These are phyloP conservation scores for Quercus berberidifolia DNA, from an alignment of 306 rosid species.

Conservation along the genomic window DNA sequence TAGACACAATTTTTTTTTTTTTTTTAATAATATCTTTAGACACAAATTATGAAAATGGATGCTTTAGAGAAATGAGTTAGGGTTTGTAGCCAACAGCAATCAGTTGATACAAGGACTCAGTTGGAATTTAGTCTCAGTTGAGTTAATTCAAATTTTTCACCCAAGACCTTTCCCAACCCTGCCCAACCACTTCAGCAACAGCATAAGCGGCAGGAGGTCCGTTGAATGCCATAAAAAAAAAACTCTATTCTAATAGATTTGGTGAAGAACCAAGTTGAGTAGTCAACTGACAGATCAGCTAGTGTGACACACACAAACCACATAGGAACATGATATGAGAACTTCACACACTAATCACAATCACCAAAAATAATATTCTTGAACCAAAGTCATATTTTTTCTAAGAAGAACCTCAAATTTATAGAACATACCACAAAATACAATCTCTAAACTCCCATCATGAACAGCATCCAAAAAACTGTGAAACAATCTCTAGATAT, in stretches of 20 bases:
- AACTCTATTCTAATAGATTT: background rate
- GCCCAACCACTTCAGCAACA: background rate
- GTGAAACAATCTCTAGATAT: no score
- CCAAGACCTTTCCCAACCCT: background rate
- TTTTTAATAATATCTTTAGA: background rate
- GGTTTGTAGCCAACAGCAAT: background rate
- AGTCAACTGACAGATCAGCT: background rate
- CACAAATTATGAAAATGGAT: background rate
- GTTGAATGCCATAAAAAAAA: background rate
- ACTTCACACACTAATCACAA: background rate
- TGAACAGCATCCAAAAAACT: no score
- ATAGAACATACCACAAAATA: background rate
- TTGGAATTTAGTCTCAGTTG: background rate
- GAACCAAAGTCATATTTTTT: background rate
- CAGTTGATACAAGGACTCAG: background rate
- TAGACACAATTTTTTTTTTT: background rate
- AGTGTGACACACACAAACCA: background rate
- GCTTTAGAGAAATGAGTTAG: background rate
- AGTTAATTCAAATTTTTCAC: background rate
- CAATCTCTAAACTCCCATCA: background rate
- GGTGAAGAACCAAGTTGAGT: background rate
- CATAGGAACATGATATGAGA: background rate
- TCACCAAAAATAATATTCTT: background rate
- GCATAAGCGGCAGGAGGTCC: background rate
- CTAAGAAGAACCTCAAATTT: background rate